Evolutionary conservation across 2,329 filamentous ascomycete species (phyloP).

Genomic region (Arthrobotrys musiformis): DNA sequence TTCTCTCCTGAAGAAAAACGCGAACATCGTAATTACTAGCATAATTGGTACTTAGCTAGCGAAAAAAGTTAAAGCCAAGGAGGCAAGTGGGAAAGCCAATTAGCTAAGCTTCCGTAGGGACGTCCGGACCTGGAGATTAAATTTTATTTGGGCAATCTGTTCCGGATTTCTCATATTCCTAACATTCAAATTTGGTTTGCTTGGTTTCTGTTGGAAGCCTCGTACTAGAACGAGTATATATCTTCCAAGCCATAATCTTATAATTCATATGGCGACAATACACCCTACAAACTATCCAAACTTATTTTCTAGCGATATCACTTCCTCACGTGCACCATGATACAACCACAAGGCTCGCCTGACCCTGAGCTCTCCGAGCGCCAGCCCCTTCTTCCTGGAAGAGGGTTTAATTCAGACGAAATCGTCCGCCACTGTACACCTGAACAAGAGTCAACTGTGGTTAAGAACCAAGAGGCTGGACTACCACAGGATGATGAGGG

Average conservation of each 20-base stretch:
- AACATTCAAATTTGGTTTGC: neutral
- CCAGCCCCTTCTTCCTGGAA: constrained; percentile 11
- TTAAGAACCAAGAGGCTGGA: constrained; percentile 2
- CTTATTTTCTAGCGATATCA: neutral
- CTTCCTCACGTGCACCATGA: constrained; percentile 17
- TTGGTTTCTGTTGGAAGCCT: neutral
- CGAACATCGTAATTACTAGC: neutral
- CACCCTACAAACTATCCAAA: neutral
- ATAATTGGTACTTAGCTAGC: neutral
- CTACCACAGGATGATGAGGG: neutral
- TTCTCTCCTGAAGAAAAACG: neutral
- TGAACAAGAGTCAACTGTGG: neutral
- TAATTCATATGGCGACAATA: neutral
- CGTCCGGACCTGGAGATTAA: neutral
- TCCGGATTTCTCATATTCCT: neutral
- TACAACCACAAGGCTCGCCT: constrained; percentile 5
- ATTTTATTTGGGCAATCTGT: neutral
- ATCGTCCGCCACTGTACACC: constrained; percentile 5
- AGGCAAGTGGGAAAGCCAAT: constrained; percentile 11
- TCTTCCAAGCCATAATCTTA: neutral
- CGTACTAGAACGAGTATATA: neutral
- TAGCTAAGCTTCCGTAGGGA: neutral
- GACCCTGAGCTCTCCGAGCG: constrained; percentile 18
- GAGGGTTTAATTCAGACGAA: neutral
- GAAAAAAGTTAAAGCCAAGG: constrained; percentile 3